Percentiles rank a stretch among this genome's conserved stretches.
These are phyloP conservation scores for Tetrahymena thermophila DNA, from an alignment of 73 alveolate genomes.

Conservation along the genomic window DNA sequence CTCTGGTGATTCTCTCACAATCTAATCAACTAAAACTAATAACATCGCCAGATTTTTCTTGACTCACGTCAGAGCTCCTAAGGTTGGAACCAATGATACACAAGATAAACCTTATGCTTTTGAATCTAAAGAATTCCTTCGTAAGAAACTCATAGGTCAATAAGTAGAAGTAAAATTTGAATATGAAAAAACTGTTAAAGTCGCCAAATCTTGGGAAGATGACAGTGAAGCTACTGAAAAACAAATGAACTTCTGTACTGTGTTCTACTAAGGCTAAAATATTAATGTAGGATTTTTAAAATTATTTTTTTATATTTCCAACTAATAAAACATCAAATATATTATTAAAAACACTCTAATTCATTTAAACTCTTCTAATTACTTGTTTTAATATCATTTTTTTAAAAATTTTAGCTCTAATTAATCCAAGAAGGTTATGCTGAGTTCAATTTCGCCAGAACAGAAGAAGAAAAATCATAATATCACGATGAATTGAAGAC, in stretches of 20 bases:
- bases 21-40: constrained; percentile 12
- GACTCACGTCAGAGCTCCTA: constrained; percentile 83
- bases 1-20: constrained; percentile 89
- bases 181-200: constrained; percentile 45
- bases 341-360: too few relatives aligned
- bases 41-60: constrained; percentile 46
- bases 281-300: not conserved
- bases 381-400: not conserved
- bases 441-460: constrained; percentile 47
- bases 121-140: constrained; percentile 81
- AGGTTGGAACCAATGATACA: constrained; percentile 56
- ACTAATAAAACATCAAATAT: not conserved
- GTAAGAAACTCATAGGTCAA: constrained; percentile 76
- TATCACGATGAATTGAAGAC: constrained; percentile 59
- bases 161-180: constrained; percentile 62
- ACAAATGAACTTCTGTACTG: constrained; percentile 57
- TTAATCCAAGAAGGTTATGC: constrained; percentile 57
- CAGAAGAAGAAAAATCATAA: constrained; percentile 61
- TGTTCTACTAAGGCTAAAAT: constrained; percentile 22
- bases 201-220: not conserved
- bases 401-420: not conserved
- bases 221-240: constrained; percentile 33
- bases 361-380: not conserved
- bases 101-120: constrained; percentile 86
- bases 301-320: not conserved